phyloP scores from a whole-genome alignment of 2,329 filamentous ascomycete genomes.

The Verticillium longisporum region DNA sequence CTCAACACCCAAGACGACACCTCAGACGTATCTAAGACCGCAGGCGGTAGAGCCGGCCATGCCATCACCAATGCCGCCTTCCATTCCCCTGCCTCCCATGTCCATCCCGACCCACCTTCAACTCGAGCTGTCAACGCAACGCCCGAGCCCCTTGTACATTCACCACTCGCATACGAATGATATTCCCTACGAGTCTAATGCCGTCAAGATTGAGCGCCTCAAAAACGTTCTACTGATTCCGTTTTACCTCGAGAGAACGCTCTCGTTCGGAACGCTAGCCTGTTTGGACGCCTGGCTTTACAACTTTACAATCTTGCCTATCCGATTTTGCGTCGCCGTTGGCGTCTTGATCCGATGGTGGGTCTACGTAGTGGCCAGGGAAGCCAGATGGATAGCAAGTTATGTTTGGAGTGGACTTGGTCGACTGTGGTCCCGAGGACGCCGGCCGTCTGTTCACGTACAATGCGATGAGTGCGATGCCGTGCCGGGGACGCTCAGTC shows the following conservation, averaged over 20 bases:
- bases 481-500: not conserved
- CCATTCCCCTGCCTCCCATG: conserved; percentile 59
- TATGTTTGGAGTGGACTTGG: conserved; percentile 77
- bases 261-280: conserved; percentile 82
- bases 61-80: conserved; percentile 42
- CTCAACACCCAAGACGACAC: conserved; percentile 9
- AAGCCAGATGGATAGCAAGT: conserved; percentile 61
- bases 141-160: conserved; percentile 60
- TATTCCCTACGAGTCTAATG: conserved; percentile 82
- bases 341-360: conserved; percentile 74
- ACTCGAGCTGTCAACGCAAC: conserved; percentile 54
- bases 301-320: conserved; percentile 88
- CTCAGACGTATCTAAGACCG: conserved; percentile 6
- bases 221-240: conserved; percentile 84
- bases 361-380: conserved; percentile 63
- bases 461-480: not conserved
- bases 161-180: conserved; percentile 50
- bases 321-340: conserved; percentile 78
- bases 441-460: not conserved
- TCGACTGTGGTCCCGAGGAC: conserved; percentile 57
- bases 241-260: conserved; percentile 71
- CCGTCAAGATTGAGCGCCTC: conserved; percentile 84
- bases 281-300: conserved; percentile 96
- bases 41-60: conserved; percentile 21
- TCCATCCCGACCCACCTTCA: conserved; percentile 59